Evolutionary conservation across 2,329 filamentous ascomycete genomes (phyloP), one percentile per base, ranked within the genome.

Genomic region (Aspergillus viridinutans): DNA sequence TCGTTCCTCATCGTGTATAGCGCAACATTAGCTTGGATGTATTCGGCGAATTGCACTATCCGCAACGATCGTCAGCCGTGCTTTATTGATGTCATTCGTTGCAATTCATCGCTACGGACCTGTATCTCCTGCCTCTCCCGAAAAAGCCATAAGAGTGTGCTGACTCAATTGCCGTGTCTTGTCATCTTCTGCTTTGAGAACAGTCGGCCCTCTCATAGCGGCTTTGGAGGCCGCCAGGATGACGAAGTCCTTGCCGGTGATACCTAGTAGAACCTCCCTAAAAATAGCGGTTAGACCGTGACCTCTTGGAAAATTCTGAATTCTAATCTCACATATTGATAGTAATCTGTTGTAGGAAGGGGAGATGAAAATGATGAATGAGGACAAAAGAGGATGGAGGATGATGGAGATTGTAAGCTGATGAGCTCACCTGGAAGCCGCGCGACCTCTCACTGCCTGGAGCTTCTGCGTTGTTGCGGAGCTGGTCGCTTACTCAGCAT

Each of bases 241-340:
- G 80, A 92, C 95, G 78, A 97, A 99, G 85, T 99, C 95, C 83
- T 96, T 96, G 81, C 94, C 95, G 59, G 93, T 97, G 77, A 99
- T 96, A 72, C 94, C 94, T 68, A 99, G 85, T 74, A 99, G 85
- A 75, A 97, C 90, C 86, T 99, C 94, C 94, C 92, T 97, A 61
- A 61, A 61, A 53, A 42, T 28, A 43, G 55, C 52, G 56, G 61
- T 71, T 54, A 70, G 61, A 54, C 43, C 50, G 45, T 12, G 51
- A 23, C 50, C 60, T 51, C 63, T 58, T 14, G 2, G 12, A 6
- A 23, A 47, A 17, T 26, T 14, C 1, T 47, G 12, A 23, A 21
- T 14, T 6, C 50, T 29, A 17, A n/a, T 53, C 68, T 58, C 60
- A 72, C 70, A 74, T 73, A 7, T 65, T 66, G 10, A 26, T 14